phyloP scores from a whole-genome alignment of 225 moss, liverwort and hornwort genomes.

The Asterella californica region DNA sequence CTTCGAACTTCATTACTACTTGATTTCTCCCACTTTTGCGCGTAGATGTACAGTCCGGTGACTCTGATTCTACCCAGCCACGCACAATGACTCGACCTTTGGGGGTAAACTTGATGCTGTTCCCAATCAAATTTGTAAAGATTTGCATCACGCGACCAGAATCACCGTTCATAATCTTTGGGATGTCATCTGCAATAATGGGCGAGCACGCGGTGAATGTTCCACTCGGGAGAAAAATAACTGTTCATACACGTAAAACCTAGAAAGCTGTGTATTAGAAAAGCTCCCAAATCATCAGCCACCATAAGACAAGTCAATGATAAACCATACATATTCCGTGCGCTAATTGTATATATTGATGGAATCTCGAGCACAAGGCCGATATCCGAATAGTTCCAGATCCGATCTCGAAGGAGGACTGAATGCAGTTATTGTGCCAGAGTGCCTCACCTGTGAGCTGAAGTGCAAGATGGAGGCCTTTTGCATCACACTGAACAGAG shows the following conservation, averaged over 20 bases:
- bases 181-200: conserved; percentile 59
- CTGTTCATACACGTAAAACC: too few relatives aligned
- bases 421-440: neutral
- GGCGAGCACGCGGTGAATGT: neutral
- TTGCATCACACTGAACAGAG: conserved; percentile 79
- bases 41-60: conserved; percentile 29
- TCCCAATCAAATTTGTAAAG: conserved; percentile 76
- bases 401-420: neutral
- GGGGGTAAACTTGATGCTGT: conserved; percentile 75
- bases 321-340: neutral
- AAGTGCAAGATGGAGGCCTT: conserved; percentile 67
- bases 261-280: too few relatives aligned
- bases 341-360: neutral
- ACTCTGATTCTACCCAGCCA: conserved; percentile 51
- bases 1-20: conserved; percentile 58
- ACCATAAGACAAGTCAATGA: neutral
- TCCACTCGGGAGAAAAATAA: neutral
- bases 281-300: neutral
- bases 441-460: conserved; percentile 70
- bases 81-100: conserved; percentile 63
- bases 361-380: neutral
- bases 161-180: conserved; percentile 65
- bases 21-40: conserved; percentile 41
- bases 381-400: neutral
- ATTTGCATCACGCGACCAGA: conserved; percentile 73